Conservation (phyloP, 192 early-diverging fungal genomes). For the Spinellus fusiger region DNA sequence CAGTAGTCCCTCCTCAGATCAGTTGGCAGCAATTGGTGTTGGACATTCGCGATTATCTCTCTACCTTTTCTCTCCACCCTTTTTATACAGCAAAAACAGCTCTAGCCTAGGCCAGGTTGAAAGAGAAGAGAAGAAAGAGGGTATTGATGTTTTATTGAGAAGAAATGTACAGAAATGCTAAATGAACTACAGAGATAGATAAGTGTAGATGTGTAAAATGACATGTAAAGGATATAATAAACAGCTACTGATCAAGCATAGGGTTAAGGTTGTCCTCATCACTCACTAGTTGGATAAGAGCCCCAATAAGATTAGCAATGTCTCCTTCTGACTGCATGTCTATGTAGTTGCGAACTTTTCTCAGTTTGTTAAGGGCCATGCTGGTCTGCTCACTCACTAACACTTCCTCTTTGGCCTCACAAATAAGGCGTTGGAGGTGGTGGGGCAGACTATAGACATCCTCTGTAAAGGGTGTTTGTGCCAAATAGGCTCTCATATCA, state of each 20-base stretch:
- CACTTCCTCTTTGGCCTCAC: slow-evolving; percentile 31
- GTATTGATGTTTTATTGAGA: too few relatives aligned
- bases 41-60: background rate
- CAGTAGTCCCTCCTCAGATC: background rate
- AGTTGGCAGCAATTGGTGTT: background rate
- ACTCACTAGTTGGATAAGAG: slow-evolving; percentile 9
- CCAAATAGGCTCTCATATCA: slow-evolving; percentile 31
- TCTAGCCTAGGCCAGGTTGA: too few relatives aligned
- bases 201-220: too few relatives aligned
- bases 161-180: too few relatives aligned
- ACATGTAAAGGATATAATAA: background rate
- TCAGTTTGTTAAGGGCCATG: slow-evolving; percentile 5
- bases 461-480: slow-evolving; percentile 28
- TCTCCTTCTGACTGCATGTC: slow-evolving; percentile 19
- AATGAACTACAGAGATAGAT: too few relatives aligned
- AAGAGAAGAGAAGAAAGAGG: too few relatives aligned
- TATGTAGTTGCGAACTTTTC: slow-evolving; percentile 8
- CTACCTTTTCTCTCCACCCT: background rate
- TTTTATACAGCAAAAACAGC: background rate
- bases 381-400: slow-evolving; percentile 1
- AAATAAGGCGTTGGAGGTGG: slow-evolving; percentile 22
- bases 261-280: slow-evolving; percentile 21
- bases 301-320: slow-evolving; percentile 10
- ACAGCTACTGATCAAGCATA: background rate
- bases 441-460: slow-evolving; percentile 36